Percentiles rank a stretch among this genome's conserved stretches.
These are phyloP conservation scores for Lepiota venenata DNA, from an alignment of 768 basidiomycete species.

Conservation along the genomic window DNA sequence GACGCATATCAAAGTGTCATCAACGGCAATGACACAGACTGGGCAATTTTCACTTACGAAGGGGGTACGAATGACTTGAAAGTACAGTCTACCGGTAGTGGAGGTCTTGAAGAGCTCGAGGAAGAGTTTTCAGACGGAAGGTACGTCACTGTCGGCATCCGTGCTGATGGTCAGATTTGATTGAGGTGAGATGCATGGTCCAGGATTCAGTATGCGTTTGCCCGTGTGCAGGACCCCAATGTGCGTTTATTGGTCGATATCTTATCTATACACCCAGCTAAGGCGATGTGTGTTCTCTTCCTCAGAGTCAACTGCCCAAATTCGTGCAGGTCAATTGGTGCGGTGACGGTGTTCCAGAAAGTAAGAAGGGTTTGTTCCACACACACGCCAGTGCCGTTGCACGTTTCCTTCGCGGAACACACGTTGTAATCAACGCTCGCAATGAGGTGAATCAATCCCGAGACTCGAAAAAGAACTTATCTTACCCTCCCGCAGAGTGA, in stretches of 20 bases:
- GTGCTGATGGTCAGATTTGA: constrained; percentile 10
- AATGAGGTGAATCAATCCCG: constrained; percentile 59
- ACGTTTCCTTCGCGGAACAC: constrained; percentile 76
- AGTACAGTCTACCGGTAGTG: constrained; percentile 79
- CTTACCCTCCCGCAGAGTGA: constrained; percentile 52
- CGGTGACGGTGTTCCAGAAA: constrained; percentile 93
- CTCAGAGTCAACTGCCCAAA: constrained; percentile 78
- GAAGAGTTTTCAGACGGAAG: constrained; percentile 96
- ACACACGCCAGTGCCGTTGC: constrained; percentile 81
- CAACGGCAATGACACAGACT: constrained; percentile 64
- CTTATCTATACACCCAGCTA: constrained; percentile 3
- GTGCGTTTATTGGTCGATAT: constrained; percentile 37
- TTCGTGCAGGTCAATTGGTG: constrained; percentile 98
- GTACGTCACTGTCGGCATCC: constrained; percentile 37
- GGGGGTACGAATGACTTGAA: constrained; percentile 83
- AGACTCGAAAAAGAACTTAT: not conserved
- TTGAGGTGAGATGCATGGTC: constrained; percentile 10
- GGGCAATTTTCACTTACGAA: constrained; percentile 80
- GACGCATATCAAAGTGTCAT: constrained; percentile 77
- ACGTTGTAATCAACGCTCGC: constrained; percentile 83
- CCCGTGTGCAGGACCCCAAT: constrained; percentile 79
- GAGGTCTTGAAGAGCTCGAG: constrained; percentile 86
- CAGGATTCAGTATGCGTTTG: constrained; percentile 94
- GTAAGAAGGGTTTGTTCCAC: constrained; percentile 90
- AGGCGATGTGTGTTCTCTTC: not conserved